Base-by-base conservation (phyloP, 2,329 filamentous ascomycete species). In the Knufia petricola region DNA sequence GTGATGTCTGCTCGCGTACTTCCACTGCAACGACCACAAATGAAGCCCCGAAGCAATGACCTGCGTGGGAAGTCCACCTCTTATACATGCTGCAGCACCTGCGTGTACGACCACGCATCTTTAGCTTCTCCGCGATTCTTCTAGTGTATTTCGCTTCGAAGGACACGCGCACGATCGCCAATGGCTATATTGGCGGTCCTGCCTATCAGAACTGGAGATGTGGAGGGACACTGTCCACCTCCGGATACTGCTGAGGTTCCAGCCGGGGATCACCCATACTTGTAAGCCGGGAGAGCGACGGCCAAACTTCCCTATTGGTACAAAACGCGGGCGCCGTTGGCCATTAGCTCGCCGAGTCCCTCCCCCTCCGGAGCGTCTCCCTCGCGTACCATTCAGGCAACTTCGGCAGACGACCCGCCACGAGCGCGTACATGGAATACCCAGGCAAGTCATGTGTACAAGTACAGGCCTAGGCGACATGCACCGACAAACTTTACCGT, bases 361-460 rank as follows among this genome's bases (percentile, higher is more conserved):
- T 13, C 23, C 39, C 24, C 39, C 19, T 42, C 39, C 21, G 20
- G 13, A 26, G 19, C 28, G 39, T 12, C 21, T 17, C 7, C 9
- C 39, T 28, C 39, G n/a, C 19, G 20, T 42, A 4, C 10, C 3
- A 4, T 12, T 24, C 39, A n/a, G 4, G 32, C 15, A n/a, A 6
- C 9, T 36, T 36, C 32, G 32, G 32, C 32, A n/a, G 32, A 19
- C 20, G 17, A n/a, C n/a, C n/a, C n/a, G n/a, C n/a, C n/a, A n/a
- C n/a, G 13, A 13, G 6, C 30, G 28, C n/a, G 24, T 48, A 52
- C 65, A 43, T 46, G 87, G 84, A 79, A 84, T 8, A 84, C 80
- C 40, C 87, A 86, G 61, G 87, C 84, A 17, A 17, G 32, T 17
- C 32, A 6, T n/a, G 32, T 36, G 20, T n/a, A n/a, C n/a, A n/a